Evolutionary conservation across 1,139 yeast species (phyloP), one percentile per base, ranked within the genome.

Genomic region (Yamadazyma mexicana): DNA sequence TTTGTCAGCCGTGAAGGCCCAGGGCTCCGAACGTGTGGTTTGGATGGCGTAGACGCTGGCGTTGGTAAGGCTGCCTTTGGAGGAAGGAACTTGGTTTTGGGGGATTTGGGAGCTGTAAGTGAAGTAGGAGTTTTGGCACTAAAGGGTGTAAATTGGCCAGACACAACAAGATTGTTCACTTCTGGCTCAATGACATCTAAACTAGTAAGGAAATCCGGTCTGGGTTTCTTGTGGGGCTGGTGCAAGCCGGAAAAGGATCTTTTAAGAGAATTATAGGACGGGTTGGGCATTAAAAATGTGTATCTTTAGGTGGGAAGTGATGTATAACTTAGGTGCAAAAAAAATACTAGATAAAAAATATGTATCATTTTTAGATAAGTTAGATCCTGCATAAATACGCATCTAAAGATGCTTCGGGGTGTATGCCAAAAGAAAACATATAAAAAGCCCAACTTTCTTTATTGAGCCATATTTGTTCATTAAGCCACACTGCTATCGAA

Each of bases 141-240:
- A 11, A 28, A 16, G 16, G 31, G 31, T 8, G 20, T 28, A n/a
- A 28, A 7, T 28, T 28, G 31, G 12, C 31, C 31, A 7, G 17
- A n/a, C 7, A 22, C 28, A 4, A 20, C 28, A 12, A 34, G n/a
- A 5, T n/a, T 18, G 16, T 34, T 20, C 18, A 17, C 16, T 5
- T 36, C 33, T 2, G 47, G 47, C 8, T 12, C 18, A 16, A 28
- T 25, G n/a, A n/a, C 23, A n/a, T 44, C 47, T 5, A 44, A 30
- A 12, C 35, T 33, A 7, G 47, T 44, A 11, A 43, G 40, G 15
- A 17, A 11, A 12, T 25, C 29, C 2, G 31, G 17, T 23, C 35
- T 37, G 7, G 30, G 24, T 14, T 25, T 37, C 37, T 37, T 42
- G 3, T 34, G 22, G 14, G 38, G 33, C 1, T 18, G 34, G 11